Evolutionary conservation across 1,284 basidiomycete genomes (phyloP).

Genomic region (Apiotrichum akiyoshidainum): DNA sequence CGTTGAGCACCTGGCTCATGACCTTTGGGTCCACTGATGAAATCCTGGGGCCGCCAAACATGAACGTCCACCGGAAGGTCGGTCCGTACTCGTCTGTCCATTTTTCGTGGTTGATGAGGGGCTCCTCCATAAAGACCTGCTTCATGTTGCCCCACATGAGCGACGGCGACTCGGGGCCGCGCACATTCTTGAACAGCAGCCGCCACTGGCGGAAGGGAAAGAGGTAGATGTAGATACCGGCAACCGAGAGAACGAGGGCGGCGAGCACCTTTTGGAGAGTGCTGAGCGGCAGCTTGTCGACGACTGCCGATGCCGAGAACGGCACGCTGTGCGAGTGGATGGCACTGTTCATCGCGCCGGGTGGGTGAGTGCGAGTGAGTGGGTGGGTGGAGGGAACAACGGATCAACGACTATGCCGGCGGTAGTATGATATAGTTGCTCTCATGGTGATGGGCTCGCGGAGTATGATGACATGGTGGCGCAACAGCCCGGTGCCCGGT

Average conservation of each 20-base stretch:
- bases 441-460: too few species aligned
- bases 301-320: too few species aligned
- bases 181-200: conserved; percentile 13
- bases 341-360: too few species aligned
- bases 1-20: conserved; percentile 60
- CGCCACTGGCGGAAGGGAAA: conserved; percentile 4
- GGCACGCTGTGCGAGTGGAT: too few species aligned
- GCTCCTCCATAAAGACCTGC: conserved; percentile 18
- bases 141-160: conserved; percentile 25
- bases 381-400: too few species aligned
- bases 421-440: too few species aligned
- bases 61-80: conserved; percentile 23
- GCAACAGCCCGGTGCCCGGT: too few species aligned
- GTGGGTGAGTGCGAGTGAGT: too few species aligned
- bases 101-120: conserved; percentile 18
- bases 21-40: conserved; percentile 63
- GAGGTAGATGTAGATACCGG: conserved; percentile 11
- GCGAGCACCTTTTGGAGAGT: background rate
- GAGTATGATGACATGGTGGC: too few species aligned
- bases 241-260: background rate
- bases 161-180: conserved; percentile 19
- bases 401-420: too few species aligned
- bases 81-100: conserved; percentile 29
- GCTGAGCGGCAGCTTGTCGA: background rate
- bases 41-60: conserved; percentile 49